A percentile compares a stretch with the other conserved stretches of the same genome.
Conservation (phyloP, 73 alveolate species). For the Paramecium sexaurelia region DNA sequence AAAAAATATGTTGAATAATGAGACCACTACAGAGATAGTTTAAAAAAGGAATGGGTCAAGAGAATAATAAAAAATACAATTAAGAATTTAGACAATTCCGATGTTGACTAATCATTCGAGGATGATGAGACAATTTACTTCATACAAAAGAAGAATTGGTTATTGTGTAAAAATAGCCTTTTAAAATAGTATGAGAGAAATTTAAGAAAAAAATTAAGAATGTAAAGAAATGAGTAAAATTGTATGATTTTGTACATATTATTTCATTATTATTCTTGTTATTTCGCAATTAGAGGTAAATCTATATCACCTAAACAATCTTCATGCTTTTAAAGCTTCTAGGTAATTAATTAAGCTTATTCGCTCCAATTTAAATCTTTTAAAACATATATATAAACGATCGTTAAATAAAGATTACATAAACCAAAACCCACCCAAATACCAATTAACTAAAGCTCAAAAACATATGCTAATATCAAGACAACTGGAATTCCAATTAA, state of each 20-base stretch:
- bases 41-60: no score
- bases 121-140: no score
- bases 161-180: neutral
- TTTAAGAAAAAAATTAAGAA: neutral
- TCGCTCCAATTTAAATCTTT: neutral
- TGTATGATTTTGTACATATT: neutral
- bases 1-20: no score
- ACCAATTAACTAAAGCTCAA: neutral
- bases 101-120: no score
- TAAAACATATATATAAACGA: neutral
- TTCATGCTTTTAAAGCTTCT: neutral
- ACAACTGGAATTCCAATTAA: slow-evolving; percentile 5
- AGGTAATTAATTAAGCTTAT: neutral
- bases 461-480: neutral
- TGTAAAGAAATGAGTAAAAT: neutral
- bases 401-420: neutral
- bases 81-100: no score
- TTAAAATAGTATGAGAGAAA: neutral
- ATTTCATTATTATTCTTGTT: neutral
- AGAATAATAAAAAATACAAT: no score
- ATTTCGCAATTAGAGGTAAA: neutral
- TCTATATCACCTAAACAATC: neutral
- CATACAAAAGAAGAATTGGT: neutral
- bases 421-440: slow-evolving; percentile 47
- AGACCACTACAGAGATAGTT: no score